Evolutionary conservation across 768 basidiomycete species (phyloP).

Genomic region (Leccinum truebloodii): DNA sequence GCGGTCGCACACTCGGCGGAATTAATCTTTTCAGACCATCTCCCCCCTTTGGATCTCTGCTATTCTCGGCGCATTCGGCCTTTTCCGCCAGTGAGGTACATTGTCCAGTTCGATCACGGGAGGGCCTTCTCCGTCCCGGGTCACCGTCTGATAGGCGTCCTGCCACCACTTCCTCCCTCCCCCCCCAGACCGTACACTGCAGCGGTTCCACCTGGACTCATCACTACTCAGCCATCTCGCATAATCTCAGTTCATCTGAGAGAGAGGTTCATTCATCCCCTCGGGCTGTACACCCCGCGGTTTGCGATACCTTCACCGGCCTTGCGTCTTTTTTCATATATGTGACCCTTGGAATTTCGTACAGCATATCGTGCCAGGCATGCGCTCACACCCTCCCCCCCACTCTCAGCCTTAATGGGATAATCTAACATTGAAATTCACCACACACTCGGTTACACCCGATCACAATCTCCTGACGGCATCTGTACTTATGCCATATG

Average conservation of each 20-base stretch:
- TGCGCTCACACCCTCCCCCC: conserved; percentile 15
- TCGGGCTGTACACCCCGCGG: conserved; percentile 10
- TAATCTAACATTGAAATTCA: conserved; percentile 14
- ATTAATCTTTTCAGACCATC: conserved; percentile 42
- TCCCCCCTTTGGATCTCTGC: conserved; percentile 46
- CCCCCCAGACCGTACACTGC: conserved; percentile 10
- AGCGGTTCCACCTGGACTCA: conserved; percentile 9
- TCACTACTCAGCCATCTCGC: conserved; percentile 3
- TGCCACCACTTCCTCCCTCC: neutral
- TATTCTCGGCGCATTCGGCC: conserved; percentile 31
- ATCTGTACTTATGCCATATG: conserved; percentile 29
- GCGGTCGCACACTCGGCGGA: conserved; percentile 35
- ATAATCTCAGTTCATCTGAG: neutral
- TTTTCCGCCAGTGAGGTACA: conserved; percentile 37
- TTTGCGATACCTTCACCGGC: conserved; percentile 11
- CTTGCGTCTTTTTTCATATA: conserved; percentile 17
- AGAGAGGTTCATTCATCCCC: neutral
- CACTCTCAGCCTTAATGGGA: conserved; percentile 18
- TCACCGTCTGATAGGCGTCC: conserved; percentile 22
- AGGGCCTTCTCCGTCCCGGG: conserved; percentile 15
- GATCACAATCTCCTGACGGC: conserved; percentile 29
- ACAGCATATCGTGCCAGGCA: conserved; percentile 23
- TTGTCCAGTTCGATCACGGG: conserved; percentile 29
- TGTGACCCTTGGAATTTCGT: conserved; percentile 24
- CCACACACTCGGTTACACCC: conserved; percentile 24